These are phyloP conservation scores for Cystoisospora suis DNA, from an alignment of 169 alveolate genomes.

Conservation along the genomic window DNA sequence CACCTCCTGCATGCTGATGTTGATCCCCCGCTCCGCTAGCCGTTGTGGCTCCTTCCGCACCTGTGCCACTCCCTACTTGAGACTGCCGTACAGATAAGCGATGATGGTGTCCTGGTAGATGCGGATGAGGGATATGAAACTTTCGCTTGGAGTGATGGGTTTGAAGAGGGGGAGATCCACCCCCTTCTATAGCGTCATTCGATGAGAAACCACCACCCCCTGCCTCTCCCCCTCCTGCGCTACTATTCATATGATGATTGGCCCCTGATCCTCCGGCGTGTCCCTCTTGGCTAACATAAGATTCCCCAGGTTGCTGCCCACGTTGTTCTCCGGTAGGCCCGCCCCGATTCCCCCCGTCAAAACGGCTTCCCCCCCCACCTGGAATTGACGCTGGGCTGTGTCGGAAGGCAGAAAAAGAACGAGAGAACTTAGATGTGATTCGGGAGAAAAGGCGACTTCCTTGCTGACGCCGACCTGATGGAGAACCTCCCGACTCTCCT, in stretches of 20 bases:
- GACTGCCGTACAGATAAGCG: not conserved
- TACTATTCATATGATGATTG: not conserved
- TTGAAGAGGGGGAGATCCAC: not conserved
- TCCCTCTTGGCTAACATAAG: too few relatives aligned
- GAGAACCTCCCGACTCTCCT: not conserved
- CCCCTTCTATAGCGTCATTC: not conserved
- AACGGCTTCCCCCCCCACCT: too few relatives aligned
- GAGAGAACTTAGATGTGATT: not conserved
- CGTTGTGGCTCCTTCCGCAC: not conserved
- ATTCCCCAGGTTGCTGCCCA: too few relatives aligned
- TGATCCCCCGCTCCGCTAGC: not conserved
- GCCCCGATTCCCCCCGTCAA: too few relatives aligned
- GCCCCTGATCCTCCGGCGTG: not conserved
- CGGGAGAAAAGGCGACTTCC: constrained; percentile 21
- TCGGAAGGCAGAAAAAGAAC: not conserved
- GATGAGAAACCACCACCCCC: not conserved
- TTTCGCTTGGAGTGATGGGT: too few relatives aligned
- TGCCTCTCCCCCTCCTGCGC: not conserved
- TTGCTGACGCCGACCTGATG: not conserved
- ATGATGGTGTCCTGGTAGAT: not conserved
- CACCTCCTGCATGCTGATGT: not conserved
- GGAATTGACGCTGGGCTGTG: not conserved
- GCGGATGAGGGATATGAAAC: constrained; percentile 24
- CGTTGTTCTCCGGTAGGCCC: too few relatives aligned
- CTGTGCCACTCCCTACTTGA: not conserved